phyloP scores from a whole-genome alignment of 2,329 filamentous ascomycete genomes.

The Aspergillus sp. region DNA sequence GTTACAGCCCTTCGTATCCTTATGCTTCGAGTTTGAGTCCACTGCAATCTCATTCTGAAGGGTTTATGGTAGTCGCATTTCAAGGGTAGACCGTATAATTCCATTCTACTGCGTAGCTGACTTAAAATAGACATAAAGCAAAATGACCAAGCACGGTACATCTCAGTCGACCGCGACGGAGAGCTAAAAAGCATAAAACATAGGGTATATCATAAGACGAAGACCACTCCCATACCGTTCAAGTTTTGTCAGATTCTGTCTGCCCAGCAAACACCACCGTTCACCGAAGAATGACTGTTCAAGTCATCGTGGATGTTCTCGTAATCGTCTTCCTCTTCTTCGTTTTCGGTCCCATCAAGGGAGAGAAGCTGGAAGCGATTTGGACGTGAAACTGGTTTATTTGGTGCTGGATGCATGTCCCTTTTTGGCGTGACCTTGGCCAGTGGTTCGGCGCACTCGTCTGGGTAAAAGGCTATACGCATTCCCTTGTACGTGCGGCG shows the following conservation, averaged over 20 bases:
- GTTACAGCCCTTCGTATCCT: too few relatives aligned
- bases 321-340: constrained; percentile 22
- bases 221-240: neutral
- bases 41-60: too few relatives aligned
- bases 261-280: constrained; percentile 8
- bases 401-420: constrained; percentile 21
- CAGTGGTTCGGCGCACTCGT: constrained; percentile 64
- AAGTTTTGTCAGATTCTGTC: neutral
- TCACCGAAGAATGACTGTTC: constrained; percentile 8
- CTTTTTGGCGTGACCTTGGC: constrained; percentile 28
- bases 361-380: constrained; percentile 60
- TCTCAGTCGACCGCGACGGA: too few relatives aligned
- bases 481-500: constrained; percentile 61
- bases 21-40: too few relatives aligned
- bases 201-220: neutral
- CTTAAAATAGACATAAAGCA: too few relatives aligned
- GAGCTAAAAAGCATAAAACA: neutral
- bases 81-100: too few relatives aligned
- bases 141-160: too few relatives aligned
- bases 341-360: constrained; percentile 41
- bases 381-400: constrained; percentile 27
- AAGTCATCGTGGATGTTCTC: constrained; percentile 11
- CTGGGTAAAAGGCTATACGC: constrained; percentile 62
- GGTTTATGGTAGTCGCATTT: too few relatives aligned
- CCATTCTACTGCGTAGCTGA: too few relatives aligned